Conservation (phyloP, 1,139 yeast genomes). For the Hansenula sp. region DNA sequence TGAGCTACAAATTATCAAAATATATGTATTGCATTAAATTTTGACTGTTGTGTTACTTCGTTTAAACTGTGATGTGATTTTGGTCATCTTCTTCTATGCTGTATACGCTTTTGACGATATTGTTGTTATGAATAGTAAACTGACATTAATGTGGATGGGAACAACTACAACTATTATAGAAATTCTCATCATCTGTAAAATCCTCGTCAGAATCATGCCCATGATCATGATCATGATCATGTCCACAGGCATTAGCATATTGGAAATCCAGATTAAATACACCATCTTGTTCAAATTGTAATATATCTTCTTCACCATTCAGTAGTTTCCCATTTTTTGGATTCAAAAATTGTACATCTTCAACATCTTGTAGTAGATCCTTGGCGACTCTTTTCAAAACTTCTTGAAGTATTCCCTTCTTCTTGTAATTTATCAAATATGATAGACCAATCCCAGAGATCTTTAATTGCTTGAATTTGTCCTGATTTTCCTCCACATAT, state of each 20-base stretch:
- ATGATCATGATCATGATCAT: slow-evolving; percentile 10
- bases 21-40: too few species aligned
- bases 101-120: too few species aligned
- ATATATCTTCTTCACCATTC: slow-evolving; percentile 12
- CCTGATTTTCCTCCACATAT: slow-evolving; percentile 13
- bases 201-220: slow-evolving; percentile 16
- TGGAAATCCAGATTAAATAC: slow-evolving; percentile 18
- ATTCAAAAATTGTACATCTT: slow-evolving; percentile 14
- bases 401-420: slow-evolving; percentile 11
- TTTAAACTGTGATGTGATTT: too few species aligned
- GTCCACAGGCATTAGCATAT: slow-evolving; percentile 9
- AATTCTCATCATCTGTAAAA: slow-evolving; percentile 22
- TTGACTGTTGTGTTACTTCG: too few species aligned
- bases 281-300: slow-evolving; percentile 11
- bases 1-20: too few species aligned
- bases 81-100: too few species aligned
- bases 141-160: slow-evolving; percentile 13
- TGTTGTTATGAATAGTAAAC: too few species aligned
- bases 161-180: slow-evolving; percentile 21
- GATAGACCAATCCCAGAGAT: slow-evolving; percentile 16
- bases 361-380: slow-evolving; percentile 15
- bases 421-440: slow-evolving; percentile 13
- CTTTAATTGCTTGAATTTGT: slow-evolving; percentile 15
- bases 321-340: slow-evolving; percentile 16
- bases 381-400: slow-evolving; percentile 16